A percentile compares a stretch with the other conserved stretches of the same genome.
Evolutionary conservation across 2,329 filamentous ascomycete species (phyloP).

Genomic region (Aspergillus sp.): DNA sequence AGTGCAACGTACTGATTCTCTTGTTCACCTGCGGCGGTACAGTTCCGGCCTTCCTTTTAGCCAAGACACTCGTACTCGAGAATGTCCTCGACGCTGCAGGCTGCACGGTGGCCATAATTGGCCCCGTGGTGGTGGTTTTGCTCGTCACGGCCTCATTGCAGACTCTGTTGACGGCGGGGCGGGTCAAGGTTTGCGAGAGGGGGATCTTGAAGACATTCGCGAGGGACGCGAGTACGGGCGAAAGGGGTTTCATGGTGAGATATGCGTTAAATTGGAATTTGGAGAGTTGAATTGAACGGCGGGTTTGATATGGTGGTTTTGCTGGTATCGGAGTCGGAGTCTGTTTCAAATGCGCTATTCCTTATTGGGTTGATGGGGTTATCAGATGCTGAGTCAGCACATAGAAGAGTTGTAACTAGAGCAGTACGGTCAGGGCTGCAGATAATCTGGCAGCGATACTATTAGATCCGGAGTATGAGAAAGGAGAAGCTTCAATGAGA

Average conservation of each 20-base stretch:
- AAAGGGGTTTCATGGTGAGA: slow-evolving; percentile 30
- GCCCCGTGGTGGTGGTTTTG: slow-evolving; percentile 9
- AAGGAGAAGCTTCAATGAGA: too few relatives aligned
- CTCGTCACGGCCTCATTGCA: slow-evolving; percentile 16
- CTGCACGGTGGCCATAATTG: slow-evolving; percentile 18
- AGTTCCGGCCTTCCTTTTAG: slow-evolving; percentile 31
- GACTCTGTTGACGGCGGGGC: slow-evolving; percentile 17
- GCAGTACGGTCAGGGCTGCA: too few relatives aligned
- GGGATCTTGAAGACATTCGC: slow-evolving; percentile 41
- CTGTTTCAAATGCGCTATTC: not conserved
- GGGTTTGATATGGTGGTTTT: slow-evolving; percentile 11
- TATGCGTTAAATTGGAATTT: slow-evolving; percentile 12
- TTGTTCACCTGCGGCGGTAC: slow-evolving; percentile 25
- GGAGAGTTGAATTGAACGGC: slow-evolving; percentile 6
- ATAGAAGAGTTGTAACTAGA: too few relatives aligned
- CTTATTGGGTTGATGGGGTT: not conserved
- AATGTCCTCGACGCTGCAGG: slow-evolving; percentile 24
- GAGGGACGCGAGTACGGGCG: slow-evolving; percentile 38
- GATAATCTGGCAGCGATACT: too few relatives aligned
- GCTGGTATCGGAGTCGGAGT: slow-evolving; percentile 8
- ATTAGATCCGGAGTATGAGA: too few relatives aligned
- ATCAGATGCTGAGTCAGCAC: too few relatives aligned
- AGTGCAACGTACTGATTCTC: slow-evolving; percentile 38
- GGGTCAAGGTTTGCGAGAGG: slow-evolving; percentile 24
- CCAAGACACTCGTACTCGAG: slow-evolving; percentile 32